phyloP scores from a whole-genome alignment of 1,284 basidiomycete species.

The Trametes versicolor region DNA sequence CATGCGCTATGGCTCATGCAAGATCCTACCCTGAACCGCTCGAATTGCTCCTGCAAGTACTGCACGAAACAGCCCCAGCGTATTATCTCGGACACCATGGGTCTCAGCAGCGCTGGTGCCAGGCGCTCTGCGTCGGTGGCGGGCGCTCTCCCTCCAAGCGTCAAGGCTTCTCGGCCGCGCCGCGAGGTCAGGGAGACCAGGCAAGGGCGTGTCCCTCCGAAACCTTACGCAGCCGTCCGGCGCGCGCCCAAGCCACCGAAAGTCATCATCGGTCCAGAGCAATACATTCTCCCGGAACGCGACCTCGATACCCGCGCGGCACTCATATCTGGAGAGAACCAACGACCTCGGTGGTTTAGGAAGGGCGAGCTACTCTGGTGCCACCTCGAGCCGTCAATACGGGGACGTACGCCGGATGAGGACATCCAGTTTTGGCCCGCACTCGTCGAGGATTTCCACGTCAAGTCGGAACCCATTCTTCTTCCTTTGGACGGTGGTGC shows the following conservation, averaged over 20 bases:
- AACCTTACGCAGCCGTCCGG: conserved; percentile 67
- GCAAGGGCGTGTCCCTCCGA: conserved; percentile 28
- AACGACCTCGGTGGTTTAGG: conserved; percentile 66
- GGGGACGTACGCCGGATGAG: conserved; percentile 47
- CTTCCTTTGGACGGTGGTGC: conserved; percentile 18
- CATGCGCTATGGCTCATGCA: conserved; percentile 82
- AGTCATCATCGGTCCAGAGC: conserved; percentile 53
- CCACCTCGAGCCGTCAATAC: conserved; percentile 62
- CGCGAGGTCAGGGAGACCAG: conserved; percentile 33
- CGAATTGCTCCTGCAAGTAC: conserved; percentile 81
- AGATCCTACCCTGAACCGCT: conserved; percentile 56
- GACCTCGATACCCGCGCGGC: conserved; percentile 66
- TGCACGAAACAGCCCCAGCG: conserved; percentile 75
- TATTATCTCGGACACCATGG: conserved; percentile 70
- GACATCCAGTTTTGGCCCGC: conserved; percentile 77
- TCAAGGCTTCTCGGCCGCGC: conserved; percentile 17
- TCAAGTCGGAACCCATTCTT: conserved; percentile 50
- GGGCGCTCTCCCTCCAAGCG: conserved; percentile 17
- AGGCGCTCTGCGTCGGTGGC: conserved; percentile 26
- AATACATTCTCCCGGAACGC: conserved; percentile 64
- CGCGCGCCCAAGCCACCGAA: conserved; percentile 55
- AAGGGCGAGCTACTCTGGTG: conserved; percentile 82
- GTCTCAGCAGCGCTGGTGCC: conserved; percentile 37
- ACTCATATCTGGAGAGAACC: conserved; percentile 50
- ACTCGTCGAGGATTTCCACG: conserved; percentile 65